Evolutionary conservation across 306 rosid species (phyloP), one percentile per base, ranked within the genome.

Genomic region (Astragalus membranaceus): DNA sequence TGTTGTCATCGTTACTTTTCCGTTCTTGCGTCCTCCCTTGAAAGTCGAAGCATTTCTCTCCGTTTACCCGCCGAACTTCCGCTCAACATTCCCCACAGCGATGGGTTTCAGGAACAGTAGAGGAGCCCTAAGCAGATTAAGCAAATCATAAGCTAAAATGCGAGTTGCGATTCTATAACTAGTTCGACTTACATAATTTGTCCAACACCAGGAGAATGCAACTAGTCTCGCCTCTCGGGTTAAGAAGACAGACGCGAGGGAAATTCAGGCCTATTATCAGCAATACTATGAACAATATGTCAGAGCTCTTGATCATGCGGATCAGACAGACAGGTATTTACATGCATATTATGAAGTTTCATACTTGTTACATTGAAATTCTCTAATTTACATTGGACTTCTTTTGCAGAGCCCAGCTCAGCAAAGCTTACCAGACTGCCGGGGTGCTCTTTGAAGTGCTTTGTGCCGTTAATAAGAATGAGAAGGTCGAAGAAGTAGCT

Each of bases 391-490:
- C 69, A 48, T 70, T 57, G 4, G 32, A 75, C 64, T 75, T 70
- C 64, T 79, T 80, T 63, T 59, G 51, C 88, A 94, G 99, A 83
- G 97, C 88, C 39, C 97, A 91, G 80, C 96, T 94, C 64, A 92
- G 91, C 46, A 91, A 94, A 84, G 96, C 97, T 80, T 94, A 94
- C 85, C 92, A 86, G 79, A 87, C 96, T 7, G 97, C 96, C 12
- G 96, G 96, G 67, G 97, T 90, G 66, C 99, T 91, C 58, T 94
- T 91, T 72, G 99, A 94, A 84, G 97, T 94, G 79, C 95, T 91
- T 57, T 94, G 99, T 58, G 99, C 95, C 1, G 99, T 94, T 62
- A 94, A 94, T 69, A 94, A 94, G 90, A 84, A 89, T 23, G 97
- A 91, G 88, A 89, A 94, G 79, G 96, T 88, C 43, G 97, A 94